Evolutionary conservation across 2,329 filamentous ascomycete genomes (phyloP).

Genomic region (Penicillium sp.): DNA sequence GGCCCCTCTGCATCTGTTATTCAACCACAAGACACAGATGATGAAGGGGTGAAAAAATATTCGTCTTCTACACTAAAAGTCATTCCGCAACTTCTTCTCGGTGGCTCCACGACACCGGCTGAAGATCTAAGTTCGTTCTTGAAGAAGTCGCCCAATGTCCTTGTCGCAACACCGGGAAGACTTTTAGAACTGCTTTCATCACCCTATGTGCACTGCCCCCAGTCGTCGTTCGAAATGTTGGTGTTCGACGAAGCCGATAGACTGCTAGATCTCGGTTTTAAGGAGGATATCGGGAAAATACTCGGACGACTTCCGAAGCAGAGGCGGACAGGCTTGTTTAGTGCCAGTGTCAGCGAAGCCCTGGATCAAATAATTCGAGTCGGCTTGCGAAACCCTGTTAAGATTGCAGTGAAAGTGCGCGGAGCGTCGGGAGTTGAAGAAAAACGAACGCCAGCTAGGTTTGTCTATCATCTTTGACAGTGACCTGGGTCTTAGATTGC

Average conservation of each 20-base stretch:
- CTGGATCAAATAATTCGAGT: conserved; percentile 90
- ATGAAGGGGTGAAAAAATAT: conserved; percentile 30
- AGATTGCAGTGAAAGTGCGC: conserved; percentile 90
- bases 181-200: conserved; percentile 83
- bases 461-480: not conserved
- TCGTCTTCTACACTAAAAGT: conserved; percentile 55
- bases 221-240: conserved; percentile 85
- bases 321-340: conserved; percentile 87
- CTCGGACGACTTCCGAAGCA: conserved; percentile 84
- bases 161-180: conserved; percentile 87
- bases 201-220: conserved; percentile 79
- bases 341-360: conserved; percentile 91
- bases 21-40: conserved; percentile 40
- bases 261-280: conserved; percentile 88
- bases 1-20: conserved; percentile 60
- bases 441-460: conserved; percentile 77
- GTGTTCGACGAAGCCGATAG: conserved; percentile 94
- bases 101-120: conserved; percentile 74
- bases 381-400: conserved; percentile 88
- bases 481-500: not conserved
- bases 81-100: conserved; percentile 82
- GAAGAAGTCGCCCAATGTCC: conserved; percentile 76
- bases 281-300: conserved; percentile 82
- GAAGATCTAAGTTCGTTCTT: conserved; percentile 86
- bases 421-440: conserved; percentile 70